Percentiles rank a stretch among this genome's conserved stretches.
These are phyloP conservation scores for Colletotrichum sp. DNA, from an alignment of 2,329 filamentous ascomycete genomes.

Conservation along the genomic window DNA sequence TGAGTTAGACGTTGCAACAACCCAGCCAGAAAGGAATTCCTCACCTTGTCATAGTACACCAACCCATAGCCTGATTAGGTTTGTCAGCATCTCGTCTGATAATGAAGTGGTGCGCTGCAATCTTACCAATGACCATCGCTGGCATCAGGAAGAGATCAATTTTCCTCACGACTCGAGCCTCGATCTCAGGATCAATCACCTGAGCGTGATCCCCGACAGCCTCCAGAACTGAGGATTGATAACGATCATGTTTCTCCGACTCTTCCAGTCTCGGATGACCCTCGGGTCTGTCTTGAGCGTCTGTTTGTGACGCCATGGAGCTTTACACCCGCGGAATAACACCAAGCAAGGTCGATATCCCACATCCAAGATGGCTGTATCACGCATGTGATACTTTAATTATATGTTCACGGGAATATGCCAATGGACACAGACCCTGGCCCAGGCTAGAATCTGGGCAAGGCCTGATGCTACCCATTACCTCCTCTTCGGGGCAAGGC, in stretches of 20 bases:
- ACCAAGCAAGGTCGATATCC: neutral
- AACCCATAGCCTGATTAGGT: slow-evolving; percentile 58
- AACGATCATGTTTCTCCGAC: neutral
- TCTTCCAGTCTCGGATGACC: accelerated
- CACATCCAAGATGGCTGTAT: accelerated
- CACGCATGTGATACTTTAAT: accelerated
- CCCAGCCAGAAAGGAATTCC: too few relatives aligned
- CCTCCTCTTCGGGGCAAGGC: neutral
- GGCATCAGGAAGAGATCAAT: slow-evolving; percentile 64
- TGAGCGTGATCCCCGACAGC: neutral
- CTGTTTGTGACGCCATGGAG: neutral
- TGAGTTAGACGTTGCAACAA: neutral
- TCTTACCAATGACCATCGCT: slow-evolving; percentile 55
- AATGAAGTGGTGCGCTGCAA: too few relatives aligned
- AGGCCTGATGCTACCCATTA: accelerated
- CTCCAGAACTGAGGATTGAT: accelerated
- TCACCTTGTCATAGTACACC: slow-evolving; percentile 73
- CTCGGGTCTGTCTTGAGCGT: accelerated
- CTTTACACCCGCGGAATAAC: accelerated
- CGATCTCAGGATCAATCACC: neutral
- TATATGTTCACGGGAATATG: neutral
- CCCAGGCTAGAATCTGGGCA: neutral
- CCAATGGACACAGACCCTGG: too few relatives aligned
- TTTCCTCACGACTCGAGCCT: slow-evolving; percentile 48
- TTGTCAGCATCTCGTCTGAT: too few relatives aligned